phyloP scores from a whole-genome alignment of 2,329 filamentous ascomycete species.

The Pyrenophora graminea region DNA sequence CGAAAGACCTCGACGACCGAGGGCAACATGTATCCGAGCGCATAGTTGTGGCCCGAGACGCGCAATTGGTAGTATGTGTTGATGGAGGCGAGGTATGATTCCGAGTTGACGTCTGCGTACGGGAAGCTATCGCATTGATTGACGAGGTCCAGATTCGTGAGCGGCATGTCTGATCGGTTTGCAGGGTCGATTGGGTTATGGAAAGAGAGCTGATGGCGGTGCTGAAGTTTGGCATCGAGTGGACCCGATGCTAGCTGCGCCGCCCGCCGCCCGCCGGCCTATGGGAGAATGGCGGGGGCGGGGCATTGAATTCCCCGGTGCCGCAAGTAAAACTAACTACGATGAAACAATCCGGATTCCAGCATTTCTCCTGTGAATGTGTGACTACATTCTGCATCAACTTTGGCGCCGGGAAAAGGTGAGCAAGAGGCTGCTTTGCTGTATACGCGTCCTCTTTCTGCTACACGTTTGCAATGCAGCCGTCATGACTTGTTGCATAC shows the following conservation, averaged over 20 bases:
- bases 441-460: too few species aligned
- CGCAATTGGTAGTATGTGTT: constrained; percentile 66
- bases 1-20: constrained; percentile 63
- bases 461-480: too few species aligned
- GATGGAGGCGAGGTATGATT: constrained; percentile 58
- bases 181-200: neutral
- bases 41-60: constrained; percentile 65
- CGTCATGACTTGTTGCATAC: too few species aligned
- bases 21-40: constrained; percentile 63
- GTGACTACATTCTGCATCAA: too few species aligned
- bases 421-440: too few species aligned
- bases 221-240: too few species aligned
- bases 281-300: constrained; percentile 30
- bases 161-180: constrained; percentile 30
- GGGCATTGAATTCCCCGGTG: constrained; percentile 15
- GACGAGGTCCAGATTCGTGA: constrained; percentile 60
- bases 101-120: constrained; percentile 65
- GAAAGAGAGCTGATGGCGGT: too few species aligned
- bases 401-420: too few species aligned
- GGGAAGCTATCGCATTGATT: constrained; percentile 75
- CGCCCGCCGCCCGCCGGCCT: constrained; percentile 1
- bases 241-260: constrained; percentile 6
- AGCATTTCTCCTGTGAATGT: too few species aligned
- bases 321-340: neutral
- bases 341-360: too few species aligned